Percentiles rank a stretch among this genome's conserved stretches.
Conservation (phyloP, 768 basidiomycete genomes). For the Ramaria rubella region DNA sequence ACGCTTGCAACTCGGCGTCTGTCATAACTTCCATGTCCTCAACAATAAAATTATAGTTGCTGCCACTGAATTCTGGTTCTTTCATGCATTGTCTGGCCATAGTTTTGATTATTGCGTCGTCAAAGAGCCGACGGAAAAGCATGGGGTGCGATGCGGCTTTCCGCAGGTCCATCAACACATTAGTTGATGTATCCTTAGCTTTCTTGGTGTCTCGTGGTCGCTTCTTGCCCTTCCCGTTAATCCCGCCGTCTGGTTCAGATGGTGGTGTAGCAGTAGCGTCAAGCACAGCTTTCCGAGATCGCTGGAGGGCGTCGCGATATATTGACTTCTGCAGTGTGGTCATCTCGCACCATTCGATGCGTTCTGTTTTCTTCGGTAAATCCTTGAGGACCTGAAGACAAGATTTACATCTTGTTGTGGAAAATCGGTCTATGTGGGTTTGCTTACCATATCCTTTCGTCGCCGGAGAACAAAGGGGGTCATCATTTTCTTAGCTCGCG, state of each 20-base stretch:
- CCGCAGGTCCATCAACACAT: conserved; percentile 95
- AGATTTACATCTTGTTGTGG: neutral
- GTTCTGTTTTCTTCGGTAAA: conserved; percentile 86
- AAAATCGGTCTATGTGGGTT: neutral
- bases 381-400: conserved; percentile 74
- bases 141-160: conserved; percentile 97
- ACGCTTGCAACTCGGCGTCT: conserved; percentile 88
- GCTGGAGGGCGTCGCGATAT: conserved; percentile 78
- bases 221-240: conserved; percentile 26
- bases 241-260: conserved; percentile 19
- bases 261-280: conserved; percentile 32
- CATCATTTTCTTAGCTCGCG: conserved; percentile 98
- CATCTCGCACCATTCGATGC: conserved; percentile 95
- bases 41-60: conserved; percentile 77
- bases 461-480: conserved; percentile 97
- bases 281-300: conserved; percentile 74
- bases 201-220: conserved; percentile 38
- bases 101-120: conserved; percentile 62
- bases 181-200: conserved; percentile 57
- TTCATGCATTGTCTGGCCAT: conserved; percentile 82
- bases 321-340: conserved; percentile 73
- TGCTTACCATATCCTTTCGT: conserved; percentile 80
- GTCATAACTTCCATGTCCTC: conserved; percentile 99
- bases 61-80: conserved; percentile 87
- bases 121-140: conserved; percentile 84